Conservation (phyloP, 106 monocot genomes). For the Phalaenopsis equestris region DNA sequence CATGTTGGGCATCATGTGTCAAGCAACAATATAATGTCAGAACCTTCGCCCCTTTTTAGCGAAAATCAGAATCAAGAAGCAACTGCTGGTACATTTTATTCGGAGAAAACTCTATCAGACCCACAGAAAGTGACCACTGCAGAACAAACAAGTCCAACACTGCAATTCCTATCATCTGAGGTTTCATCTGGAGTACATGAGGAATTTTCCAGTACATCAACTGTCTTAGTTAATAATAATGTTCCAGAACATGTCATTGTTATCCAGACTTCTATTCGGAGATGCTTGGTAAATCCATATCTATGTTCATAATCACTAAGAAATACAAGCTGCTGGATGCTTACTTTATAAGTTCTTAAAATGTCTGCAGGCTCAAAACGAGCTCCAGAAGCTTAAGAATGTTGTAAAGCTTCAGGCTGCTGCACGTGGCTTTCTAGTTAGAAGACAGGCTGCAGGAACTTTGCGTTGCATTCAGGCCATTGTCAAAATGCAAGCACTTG, state of each 20-base stretch:
- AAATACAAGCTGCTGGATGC: not conserved
- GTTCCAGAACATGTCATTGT: constrained; percentile 37
- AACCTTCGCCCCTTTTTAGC: constrained; percentile 24
- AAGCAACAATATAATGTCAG: constrained; percentile 48
- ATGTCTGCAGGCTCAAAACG: constrained; percentile 41
- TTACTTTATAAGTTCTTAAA: not conserved
- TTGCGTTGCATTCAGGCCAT: constrained; percentile 76
- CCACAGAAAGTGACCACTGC: constrained; percentile 29
- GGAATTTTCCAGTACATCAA: constrained; percentile 3
- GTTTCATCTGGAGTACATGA: constrained; percentile 9
- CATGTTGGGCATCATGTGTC: constrained; percentile 49
- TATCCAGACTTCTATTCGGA: constrained; percentile 76
- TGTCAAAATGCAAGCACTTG: constrained; percentile 75
- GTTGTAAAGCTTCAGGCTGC: constrained; percentile 82
- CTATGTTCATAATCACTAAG: not conserved
- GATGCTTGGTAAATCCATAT: constrained; percentile 42
- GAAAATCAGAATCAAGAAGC: constrained; percentile 40
- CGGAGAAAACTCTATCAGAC: constrained; percentile 25
- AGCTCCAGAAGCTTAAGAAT: constrained; percentile 41
- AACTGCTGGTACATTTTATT: constrained; percentile 12
- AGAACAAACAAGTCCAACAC: constrained; percentile 26
- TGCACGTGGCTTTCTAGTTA: constrained; percentile 66
- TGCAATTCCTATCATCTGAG: constrained; percentile 8
- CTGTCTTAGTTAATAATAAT: constrained; percentile 6
- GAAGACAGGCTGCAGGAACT: constrained; percentile 70